Evolutionary conservation across 805 yeast species (phyloP).

Genomic region (Candida easanensis): DNA sequence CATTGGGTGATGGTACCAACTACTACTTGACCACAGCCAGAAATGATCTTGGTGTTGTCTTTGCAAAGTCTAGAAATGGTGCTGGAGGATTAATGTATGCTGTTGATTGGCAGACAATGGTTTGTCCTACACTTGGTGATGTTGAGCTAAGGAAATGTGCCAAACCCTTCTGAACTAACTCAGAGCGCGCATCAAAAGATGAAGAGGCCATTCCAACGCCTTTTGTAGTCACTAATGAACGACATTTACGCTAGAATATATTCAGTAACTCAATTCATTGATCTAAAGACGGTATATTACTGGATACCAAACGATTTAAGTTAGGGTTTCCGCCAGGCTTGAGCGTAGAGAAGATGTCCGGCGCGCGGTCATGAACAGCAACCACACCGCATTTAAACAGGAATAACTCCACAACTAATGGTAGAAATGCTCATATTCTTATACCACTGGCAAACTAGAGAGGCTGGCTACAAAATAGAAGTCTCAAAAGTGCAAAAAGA

Average conservation of each 20-base stretch:
- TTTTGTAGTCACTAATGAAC: background rate
- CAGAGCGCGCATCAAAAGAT: background rate
- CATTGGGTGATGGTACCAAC: conserved; percentile 91
- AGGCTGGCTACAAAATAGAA: no score
- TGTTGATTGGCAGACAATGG: conserved; percentile 94
- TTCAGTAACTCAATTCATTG: no score
- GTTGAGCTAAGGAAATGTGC: conserved; percentile 88
- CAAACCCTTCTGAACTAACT: conserved; percentile 55
- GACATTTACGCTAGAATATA: background rate
- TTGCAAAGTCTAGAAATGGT: conserved; percentile 66
- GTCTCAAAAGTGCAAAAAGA: conserved; percentile 19
- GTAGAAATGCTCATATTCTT: no score
- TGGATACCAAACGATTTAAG: no score
- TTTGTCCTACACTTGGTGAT: conserved; percentile 69
- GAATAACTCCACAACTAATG: background rate
- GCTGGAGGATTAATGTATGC: conserved; percentile 83
- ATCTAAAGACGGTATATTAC: no score
- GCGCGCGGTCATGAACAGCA: no score
- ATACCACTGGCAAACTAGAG: no score
- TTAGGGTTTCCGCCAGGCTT: no score
- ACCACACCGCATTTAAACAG: no score
- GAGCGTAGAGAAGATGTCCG: no score
- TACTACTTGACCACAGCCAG: conserved; percentile 87
- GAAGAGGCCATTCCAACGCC: background rate
- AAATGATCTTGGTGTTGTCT: conserved; percentile 90